Conservation (phyloP, 306 rosid species). For the Lupinus albus region DNA sequence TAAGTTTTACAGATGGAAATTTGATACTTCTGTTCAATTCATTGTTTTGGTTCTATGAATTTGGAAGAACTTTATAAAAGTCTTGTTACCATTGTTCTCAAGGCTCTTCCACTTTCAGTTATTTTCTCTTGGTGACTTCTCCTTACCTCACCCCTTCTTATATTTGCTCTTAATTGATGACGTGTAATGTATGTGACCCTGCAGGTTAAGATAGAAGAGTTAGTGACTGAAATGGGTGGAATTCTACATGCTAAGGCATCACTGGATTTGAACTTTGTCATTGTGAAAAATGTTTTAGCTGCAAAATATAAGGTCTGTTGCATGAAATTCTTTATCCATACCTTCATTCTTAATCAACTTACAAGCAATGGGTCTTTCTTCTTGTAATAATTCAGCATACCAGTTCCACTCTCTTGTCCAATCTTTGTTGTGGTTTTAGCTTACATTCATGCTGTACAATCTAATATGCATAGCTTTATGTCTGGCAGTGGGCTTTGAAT, state of each 20-base stretch:
- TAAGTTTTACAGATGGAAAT: background rate
- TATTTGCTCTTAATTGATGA: constrained; percentile 9
- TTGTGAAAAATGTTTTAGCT: constrained; percentile 87
- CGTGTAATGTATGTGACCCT: constrained; percentile 24
- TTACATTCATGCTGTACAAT: constrained; percentile 19
- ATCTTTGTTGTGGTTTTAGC: constrained; percentile 19
- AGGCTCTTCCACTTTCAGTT: constrained; percentile 29
- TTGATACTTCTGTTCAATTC: constrained; percentile 9
- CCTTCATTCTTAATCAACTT: constrained; percentile 30
- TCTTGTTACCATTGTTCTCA: constrained; percentile 13
- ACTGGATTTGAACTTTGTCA: constrained; percentile 74
- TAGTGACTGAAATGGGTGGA: constrained; percentile 93
- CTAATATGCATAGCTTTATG: constrained; percentile 38
- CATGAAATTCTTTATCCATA: constrained; percentile 30
- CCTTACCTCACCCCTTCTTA: constrained; percentile 2
- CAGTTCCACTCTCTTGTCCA: constrained; percentile 19
- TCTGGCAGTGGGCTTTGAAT: constrained; percentile 91
- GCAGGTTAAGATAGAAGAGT: constrained; percentile 73
- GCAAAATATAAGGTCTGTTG: constrained; percentile 82
- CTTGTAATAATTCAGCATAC: constrained; percentile 25
- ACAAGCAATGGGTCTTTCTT: background rate
- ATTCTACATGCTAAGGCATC: constrained; percentile 63
- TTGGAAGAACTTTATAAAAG: constrained; percentile 18
- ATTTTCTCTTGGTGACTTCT: constrained; percentile 31
- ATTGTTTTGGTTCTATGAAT: constrained; percentile 23